Conservation (phyloP, 1,139 yeast species). For the Nakaseomyces uthaithaninus region DNA sequence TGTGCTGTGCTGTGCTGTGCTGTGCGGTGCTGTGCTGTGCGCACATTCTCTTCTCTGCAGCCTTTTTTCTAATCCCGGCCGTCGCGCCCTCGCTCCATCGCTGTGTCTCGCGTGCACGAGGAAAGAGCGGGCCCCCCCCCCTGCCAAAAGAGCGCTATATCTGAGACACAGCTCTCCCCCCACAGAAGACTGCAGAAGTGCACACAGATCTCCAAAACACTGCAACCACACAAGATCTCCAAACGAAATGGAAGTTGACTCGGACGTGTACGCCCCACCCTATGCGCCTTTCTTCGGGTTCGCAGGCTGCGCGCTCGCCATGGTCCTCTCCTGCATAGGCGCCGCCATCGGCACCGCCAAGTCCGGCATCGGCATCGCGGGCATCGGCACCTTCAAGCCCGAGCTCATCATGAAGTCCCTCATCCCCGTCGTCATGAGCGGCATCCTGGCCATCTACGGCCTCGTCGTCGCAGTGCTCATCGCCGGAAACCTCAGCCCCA, state of each 20-base stretch:
- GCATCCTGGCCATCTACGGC: constrained; percentile 94
- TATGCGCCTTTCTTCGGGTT: constrained; percentile 95
- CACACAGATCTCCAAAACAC: too few relatives aligned
- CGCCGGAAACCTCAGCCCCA: constrained; percentile 83
- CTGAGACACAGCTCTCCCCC: too few relatives aligned
- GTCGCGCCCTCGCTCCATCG: too few relatives aligned
- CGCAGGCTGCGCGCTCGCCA: constrained; percentile 88
- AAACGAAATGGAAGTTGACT: constrained; percentile 4
- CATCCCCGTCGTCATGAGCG: constrained; percentile 96
- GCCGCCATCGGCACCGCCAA: constrained; percentile 99
- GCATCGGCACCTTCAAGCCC: constrained; percentile 80
- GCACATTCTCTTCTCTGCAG: too few relatives aligned
- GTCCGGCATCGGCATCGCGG: constrained; percentile 94
- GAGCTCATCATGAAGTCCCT: constrained; percentile 75
- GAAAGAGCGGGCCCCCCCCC: too few relatives aligned
- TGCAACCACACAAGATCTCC: too few relatives aligned
- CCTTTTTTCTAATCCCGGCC: too few relatives aligned
- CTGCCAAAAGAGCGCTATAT: too few relatives aligned
- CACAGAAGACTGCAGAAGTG: too few relatives aligned
- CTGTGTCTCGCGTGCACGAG: too few relatives aligned
- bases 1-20: too few relatives aligned
- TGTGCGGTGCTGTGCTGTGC: too few relatives aligned
- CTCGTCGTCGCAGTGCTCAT: constrained; percentile 91
- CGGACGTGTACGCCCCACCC: constrained; percentile 62
- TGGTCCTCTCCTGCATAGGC: constrained; percentile 84